Evolutionary conservation across 345 rosid genomes (phyloP).

Genomic region (Gossypium herbaceum): DNA sequence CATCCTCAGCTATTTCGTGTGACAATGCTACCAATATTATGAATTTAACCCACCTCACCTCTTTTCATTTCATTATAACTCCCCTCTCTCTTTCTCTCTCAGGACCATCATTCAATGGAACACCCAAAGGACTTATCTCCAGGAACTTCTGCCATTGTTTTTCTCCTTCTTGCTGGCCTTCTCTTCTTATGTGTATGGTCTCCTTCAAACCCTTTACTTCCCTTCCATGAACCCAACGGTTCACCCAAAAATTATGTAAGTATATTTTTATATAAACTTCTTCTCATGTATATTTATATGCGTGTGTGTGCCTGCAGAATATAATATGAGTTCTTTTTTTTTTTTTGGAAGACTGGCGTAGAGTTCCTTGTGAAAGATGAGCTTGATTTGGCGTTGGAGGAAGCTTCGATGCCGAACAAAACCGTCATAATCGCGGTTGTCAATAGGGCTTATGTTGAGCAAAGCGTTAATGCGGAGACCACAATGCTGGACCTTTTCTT

Average conservation of each 20-base stretch:
- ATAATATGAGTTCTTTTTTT: neutral
- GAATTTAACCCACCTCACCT: neutral
- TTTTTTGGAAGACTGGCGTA: neutral
- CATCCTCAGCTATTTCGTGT: neutral
- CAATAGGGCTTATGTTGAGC: constrained; percentile 68
- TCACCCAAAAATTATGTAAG: constrained; percentile 26
- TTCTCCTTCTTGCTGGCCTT: constrained; percentile 34
- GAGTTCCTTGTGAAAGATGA: constrained; percentile 31
- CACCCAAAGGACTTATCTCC: constrained; percentile 15
- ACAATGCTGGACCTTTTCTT: constrained; percentile 73
- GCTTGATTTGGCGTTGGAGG: constrained; percentile 36
- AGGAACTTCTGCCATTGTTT: constrained; percentile 12
- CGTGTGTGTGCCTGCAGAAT: neutral
- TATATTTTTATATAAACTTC: neutral
- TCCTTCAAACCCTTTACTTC: constrained; percentile 23
- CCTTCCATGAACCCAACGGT: constrained; percentile 1
- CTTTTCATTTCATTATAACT: neutral
- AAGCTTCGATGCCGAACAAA: constrained; percentile 50
- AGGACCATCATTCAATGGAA: constrained; percentile 19
- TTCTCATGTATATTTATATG: neutral
- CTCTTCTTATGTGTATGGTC: constrained; percentile 34
- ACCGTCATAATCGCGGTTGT: constrained; percentile 59
- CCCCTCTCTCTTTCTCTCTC: neutral
- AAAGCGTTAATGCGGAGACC: constrained; percentile 26
- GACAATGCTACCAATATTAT: neutral